Conservation (phyloP, 192 early-diverging fungal species). For the Podila epigama region DNA sequence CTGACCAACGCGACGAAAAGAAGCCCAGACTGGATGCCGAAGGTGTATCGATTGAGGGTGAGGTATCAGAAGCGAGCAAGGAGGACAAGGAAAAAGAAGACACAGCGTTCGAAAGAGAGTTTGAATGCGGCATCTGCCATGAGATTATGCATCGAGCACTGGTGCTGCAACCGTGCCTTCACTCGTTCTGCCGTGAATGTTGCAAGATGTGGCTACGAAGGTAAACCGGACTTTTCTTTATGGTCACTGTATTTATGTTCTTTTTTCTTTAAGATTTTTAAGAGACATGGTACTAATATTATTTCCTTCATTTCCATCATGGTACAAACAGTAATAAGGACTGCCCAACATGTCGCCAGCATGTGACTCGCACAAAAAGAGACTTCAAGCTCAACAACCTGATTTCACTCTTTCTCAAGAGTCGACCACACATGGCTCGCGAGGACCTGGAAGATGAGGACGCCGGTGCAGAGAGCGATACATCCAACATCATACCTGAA, state of each 20-base stretch:
- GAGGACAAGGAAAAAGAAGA: slow-evolving; percentile 21
- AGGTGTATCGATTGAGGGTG: neutral
- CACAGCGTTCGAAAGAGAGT: slow-evolving; percentile 32
- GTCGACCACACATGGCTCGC: slow-evolving; percentile 22
- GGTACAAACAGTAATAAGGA: slow-evolving; percentile 6
- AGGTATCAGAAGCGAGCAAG: neutral
- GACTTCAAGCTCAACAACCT: slow-evolving; percentile 42
- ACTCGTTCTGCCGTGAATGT: slow-evolving; percentile 42
- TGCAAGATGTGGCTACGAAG: slow-evolving; percentile 32
- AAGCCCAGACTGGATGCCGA: slow-evolving; percentile 11
- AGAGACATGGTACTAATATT: neutral
- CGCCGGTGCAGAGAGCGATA: slow-evolving; percentile 19
- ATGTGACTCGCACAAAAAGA: slow-evolving; percentile 19
- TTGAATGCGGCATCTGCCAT: slow-evolving; percentile 41
- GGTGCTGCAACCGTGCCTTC: slow-evolving; percentile 42
- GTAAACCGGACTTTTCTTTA: slow-evolving; percentile 9
- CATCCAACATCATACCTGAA: slow-evolving; percentile 16
- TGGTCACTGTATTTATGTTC: neutral
- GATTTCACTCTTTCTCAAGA: slow-evolving; percentile 30
- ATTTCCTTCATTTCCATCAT: neutral
- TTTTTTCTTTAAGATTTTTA: neutral
- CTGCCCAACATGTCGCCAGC: slow-evolving; percentile 31
- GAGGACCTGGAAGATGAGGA: slow-evolving; percentile 24
- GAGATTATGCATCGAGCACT: slow-evolving; percentile 46
- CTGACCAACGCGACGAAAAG: slow-evolving; percentile 5